Percentiles rank a stretch among this genome's conserved stretches.
phyloP scores from a whole-genome alignment of 2,329 filamentous ascomycete species.

The Phaeosphaeriaceae sp. region DNA sequence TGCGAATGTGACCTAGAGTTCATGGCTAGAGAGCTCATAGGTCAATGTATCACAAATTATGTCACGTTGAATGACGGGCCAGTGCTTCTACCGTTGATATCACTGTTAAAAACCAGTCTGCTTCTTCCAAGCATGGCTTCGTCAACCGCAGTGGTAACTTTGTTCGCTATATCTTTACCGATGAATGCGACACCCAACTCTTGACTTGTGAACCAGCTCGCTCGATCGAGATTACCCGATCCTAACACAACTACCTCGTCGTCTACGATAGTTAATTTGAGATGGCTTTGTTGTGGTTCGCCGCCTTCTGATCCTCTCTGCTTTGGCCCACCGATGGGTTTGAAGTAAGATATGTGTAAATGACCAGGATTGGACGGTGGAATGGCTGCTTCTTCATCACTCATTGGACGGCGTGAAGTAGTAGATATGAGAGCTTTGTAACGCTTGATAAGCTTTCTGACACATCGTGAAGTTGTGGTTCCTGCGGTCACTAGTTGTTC shows the following conservation, averaged over 20 bases:
- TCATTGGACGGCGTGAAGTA: conserved; percentile 7
- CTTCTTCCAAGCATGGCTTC: conserved; percentile 31
- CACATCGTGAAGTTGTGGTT: conserved; percentile 71
- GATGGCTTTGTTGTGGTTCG: conserved; percentile 75
- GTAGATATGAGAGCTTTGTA: conserved; percentile 52
- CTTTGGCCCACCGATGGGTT: conserved; percentile 38
- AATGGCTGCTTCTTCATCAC: conserved; percentile 41
- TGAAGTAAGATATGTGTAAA: conserved; percentile 66
- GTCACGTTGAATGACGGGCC: too few relatives aligned
- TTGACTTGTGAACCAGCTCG: conserved; percentile 87
- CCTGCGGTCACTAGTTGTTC: conserved; percentile 83
- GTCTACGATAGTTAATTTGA: conserved; percentile 80
- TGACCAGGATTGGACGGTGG: conserved; percentile 48
- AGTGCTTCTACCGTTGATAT: too few relatives aligned
- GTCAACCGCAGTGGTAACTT: conserved; percentile 34
- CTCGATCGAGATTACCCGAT: conserved; percentile 83
- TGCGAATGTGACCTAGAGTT: too few relatives aligned
- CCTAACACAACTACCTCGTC: conserved; percentile 71
- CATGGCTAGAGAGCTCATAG: too few relatives aligned
- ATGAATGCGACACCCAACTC: conserved; percentile 73
- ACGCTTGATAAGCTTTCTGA: conserved; percentile 64
- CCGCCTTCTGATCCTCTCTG: conserved; percentile 32
- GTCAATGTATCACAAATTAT: too few relatives aligned
- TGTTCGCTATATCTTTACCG: conserved; percentile 47
- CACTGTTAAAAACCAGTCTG: conserved; percentile 35